Base-by-base conservation (phyloP, 1,139 yeast species). In the Candida sojae region DNA sequence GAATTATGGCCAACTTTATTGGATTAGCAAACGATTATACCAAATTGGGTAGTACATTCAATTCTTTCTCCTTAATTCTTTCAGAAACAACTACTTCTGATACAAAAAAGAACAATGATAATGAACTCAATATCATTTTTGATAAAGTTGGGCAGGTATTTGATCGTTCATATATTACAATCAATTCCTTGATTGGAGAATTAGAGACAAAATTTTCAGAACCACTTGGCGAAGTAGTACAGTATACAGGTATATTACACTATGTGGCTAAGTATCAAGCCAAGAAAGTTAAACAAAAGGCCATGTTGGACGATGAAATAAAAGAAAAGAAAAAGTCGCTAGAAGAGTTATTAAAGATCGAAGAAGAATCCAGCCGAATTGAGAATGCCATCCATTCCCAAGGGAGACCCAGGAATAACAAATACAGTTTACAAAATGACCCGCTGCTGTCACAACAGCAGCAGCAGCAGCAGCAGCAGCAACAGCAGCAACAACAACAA, bases 101-200 rank as follows among this genome's bases (percentile, higher is more conserved):
- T 29, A 39, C 41, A 9, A 41, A 39, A 12, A 44, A 34, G 25
- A 39, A 10, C 29, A 38, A 66, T 12, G 70, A 66, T 30, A 58
- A 66, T 4, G 71, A 71, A 48, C 52, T 90, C 43, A 68, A 69
- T 52, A 52, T 70, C 8, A 62, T 75, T 1, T 63, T 75, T 48
- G 96, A 91, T 55, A 81, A 83, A 53, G 78, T 89, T 11, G 96
- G 97, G 4, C 90, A 86, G 60, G 84, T 88, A 0, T 84, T 87
- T 58, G 97, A 90, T 61, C 78, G 88, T 40, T 82, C 84, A 33
- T 84, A 83, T 49, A 73, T 86, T 39, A 77, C 88, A 11, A 76
- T 90, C 36, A 88, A 85, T 53, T 75, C 83, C 5, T 72, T 92
- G 23, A 84, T 86, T n/a, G 79, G 83, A 37, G 81, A 83, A 42